Base-by-base conservation (phyloP, 192 early-diverging fungal species). In the Entophlyctis luteolus region DNA sequence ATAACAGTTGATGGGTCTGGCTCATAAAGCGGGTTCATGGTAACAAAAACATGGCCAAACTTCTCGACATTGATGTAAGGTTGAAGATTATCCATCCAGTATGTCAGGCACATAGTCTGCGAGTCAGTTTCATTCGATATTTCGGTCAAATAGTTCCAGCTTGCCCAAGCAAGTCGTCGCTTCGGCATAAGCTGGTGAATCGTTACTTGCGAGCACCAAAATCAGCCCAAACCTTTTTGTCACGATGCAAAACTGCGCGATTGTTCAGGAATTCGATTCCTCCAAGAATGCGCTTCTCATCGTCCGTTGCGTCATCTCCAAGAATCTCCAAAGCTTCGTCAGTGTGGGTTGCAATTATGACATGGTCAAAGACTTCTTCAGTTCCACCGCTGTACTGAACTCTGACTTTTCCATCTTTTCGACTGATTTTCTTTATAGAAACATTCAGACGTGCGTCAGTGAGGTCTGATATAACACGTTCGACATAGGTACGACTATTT, bases 21-120 rank as follows among this genome's bases (percentile, higher is more conserved):
- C 62, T 78, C 74, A 20, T 42, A 56, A 28, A 82, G 62, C 28
- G 86, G 85, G 71, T 88, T 88, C 56, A 88, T 59, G 2, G 83
- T 82, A 5, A 87, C 81, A 38, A 88, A 73, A 3, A 87, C 74
- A 10, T 78, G 57, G 6, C 86, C 86, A 65, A 70, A 77, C 28
- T 53, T 54, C 33, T 72, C 54, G 12, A 55, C 32, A 34, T 79
- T 65, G 4, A 88, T 71, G 38, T 67, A 79, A 1, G 79, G 77
- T 57, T 88, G 86, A 31, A 87, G 71, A 36, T 70, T 67, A 69
- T 87, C 85, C 84, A 86, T 88, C 73, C 82, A 86, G 60, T 88
- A 88, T 5, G 83, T 85, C 18, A 86, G 63, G 55, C 74, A 84
- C 39, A 85, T 65, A 10, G 27, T 37, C 6, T 66, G 71, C 8